Evolutionary conservation across 1,284 basidiomycete species (phyloP), one percentile per base, ranked within the genome.

Genomic region (Malassezia slooffiae): DNA sequence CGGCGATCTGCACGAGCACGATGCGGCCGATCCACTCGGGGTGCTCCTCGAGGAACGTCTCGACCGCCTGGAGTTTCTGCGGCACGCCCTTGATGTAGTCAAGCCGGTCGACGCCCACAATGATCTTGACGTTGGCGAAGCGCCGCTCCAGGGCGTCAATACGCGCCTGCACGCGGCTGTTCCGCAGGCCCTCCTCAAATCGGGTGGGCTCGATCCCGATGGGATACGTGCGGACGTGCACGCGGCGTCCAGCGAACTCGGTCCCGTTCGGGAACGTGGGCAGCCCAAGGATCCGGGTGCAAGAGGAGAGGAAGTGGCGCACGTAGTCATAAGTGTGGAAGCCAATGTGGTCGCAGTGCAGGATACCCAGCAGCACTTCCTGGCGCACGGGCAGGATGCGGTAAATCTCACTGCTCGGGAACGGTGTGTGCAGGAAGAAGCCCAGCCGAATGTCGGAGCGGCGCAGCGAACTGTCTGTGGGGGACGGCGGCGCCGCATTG

Each of bases 261-360:
- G 95, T 57, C 16, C 91, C 89, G 70, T 97, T 97, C 5, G 91
- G 91, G 82, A 95, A 90, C 1, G 91, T 95, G 4, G 88, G 82
- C n/a, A 96, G 75, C 22, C 83, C 85, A 17, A 97, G 80, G 55
- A 97, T 91, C 36, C 93, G 84, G 2, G 91, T 95, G 72, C 91
- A 96, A 26, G 89, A 91, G 1, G 90, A 95, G 30, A 99, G 76
- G 78, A 99, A 99, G 72, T 99, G 91, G 20, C 93, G 87, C 1
- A 91, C 91, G 67, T 99, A 99, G 73, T 97, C 93, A 72, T 95
- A 99, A 1, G 93, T 99, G 74, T 99, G 91, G 79, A 97, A 99
- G 10, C 74, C 68, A 40, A 70, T 63, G 21, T 97, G 77, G 69
- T 99, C 93, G 66, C 87, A 95, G 70, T 91, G 88, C 12, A 97